A percentile compares a stretch with the other conserved stretches of the same genome.
These are phyloP conservation scores for Stevia rebaudiana DNA, from an alignment of 140 eudicot genomes.

Conservation along the genomic window DNA sequence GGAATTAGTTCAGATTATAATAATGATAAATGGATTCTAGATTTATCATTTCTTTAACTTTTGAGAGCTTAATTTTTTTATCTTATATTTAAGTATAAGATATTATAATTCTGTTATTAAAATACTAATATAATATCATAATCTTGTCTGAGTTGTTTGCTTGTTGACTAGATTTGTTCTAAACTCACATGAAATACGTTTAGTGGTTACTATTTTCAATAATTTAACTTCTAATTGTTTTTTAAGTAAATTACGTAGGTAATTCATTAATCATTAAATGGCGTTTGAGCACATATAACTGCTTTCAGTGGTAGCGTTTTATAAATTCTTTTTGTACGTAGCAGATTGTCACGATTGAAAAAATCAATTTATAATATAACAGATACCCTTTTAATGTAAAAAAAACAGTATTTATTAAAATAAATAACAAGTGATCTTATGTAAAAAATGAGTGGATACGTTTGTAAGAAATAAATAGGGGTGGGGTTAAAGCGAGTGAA, in stretches of 20 bases:
- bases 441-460: not conserved
- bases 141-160: conserved; percentile 3
- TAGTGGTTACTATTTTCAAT: not conserved
- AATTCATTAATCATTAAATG: too few species aligned
- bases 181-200: not conserved
- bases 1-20: too few species aligned
- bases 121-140: not conserved
- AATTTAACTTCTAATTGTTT: too few species aligned
- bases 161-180: conserved; percentile 2
- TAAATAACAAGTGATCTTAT: not conserved
- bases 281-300: too few species aligned
- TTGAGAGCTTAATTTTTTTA: too few species aligned
- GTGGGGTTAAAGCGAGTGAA: conserved; percentile 12
- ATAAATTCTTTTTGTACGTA: too few species aligned
- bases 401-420: not conserved
- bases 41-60: not conserved
- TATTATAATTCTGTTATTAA: not conserved
- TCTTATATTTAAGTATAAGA: not conserved
- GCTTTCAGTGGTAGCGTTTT: too few species aligned
- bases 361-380: too few species aligned
- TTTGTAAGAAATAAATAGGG: conserved; percentile 15
- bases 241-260: too few species aligned
- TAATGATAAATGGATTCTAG: not conserved
- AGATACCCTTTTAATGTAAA: too few species aligned
- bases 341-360: too few species aligned